Percentiles rank a stretch among this genome's conserved stretches.
Evolutionary conservation across 2,329 filamentous ascomycete genomes (phyloP).

Genomic region (Pseudopyricularia cyperi): DNA sequence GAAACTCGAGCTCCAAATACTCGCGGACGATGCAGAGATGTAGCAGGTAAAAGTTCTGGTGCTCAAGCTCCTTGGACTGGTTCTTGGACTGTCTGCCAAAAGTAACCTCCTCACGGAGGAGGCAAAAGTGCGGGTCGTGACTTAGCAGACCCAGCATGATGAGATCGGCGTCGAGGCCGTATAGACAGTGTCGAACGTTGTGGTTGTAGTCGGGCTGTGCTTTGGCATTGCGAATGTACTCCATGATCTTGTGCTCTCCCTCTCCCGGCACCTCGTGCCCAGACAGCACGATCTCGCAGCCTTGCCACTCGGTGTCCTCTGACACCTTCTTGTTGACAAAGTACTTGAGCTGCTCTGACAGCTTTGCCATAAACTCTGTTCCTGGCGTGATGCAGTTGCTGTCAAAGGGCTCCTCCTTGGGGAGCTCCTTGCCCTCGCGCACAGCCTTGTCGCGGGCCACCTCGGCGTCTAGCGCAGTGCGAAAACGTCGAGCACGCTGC

Average conservation of each 20-base stretch:
- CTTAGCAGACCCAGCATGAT: constrained; percentile 98
- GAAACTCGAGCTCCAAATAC: constrained; percentile 93
- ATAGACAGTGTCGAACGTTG: constrained; percentile 91
- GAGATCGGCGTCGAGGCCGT: constrained; percentile 91
- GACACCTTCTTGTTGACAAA: constrained; percentile 99
- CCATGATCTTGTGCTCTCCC: constrained; percentile 99
- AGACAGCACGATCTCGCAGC: constrained; percentile 88
- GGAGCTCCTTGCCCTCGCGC: constrained; percentile 77
- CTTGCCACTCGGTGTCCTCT: constrained; percentile 95
- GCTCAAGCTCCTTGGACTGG: constrained; percentile 92
- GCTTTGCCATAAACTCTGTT: constrained; percentile 94
- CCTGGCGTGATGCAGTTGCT: constrained; percentile 98
- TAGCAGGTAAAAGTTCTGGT: constrained; percentile 97
- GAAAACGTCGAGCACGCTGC: constrained; percentile 86
- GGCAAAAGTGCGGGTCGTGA: constrained; percentile 95
- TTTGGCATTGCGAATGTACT: constrained; percentile 96
- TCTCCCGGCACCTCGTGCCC: constrained; percentile 97
- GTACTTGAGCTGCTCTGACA: constrained; percentile 89
- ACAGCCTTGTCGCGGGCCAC: constrained; percentile 86
- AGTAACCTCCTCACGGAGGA: constrained; percentile 93
- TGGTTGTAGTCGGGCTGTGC: constrained; percentile 85
- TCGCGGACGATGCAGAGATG: constrained; percentile 96
- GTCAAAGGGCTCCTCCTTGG: constrained; percentile 91
- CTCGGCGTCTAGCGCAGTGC: constrained; percentile 86
- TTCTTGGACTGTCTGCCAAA: constrained; percentile 80